Evolutionary conservation across 2,329 filamentous ascomycete genomes (phyloP).

Genomic region (Pestalotiopsis sp.): DNA sequence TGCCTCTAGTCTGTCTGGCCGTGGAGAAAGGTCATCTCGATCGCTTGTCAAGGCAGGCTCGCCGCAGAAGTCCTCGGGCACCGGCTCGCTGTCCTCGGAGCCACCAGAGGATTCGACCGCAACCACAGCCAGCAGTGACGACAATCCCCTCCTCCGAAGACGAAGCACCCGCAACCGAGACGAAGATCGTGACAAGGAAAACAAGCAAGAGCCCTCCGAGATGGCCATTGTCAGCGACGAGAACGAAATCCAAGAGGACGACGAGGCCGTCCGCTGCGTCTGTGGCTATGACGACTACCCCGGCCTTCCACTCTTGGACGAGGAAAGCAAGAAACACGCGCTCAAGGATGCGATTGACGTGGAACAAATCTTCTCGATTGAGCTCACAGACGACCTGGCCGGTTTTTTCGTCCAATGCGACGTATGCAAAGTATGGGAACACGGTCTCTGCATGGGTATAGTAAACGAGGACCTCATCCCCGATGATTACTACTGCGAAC

Average conservation of each 20-base stretch:
- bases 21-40: constrained; percentile 74
- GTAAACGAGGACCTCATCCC: constrained; percentile 91
- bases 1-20: constrained; percentile 76
- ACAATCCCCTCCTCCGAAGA: constrained; percentile 72
- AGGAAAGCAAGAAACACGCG: constrained; percentile 48
- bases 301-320: constrained; percentile 70
- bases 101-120: constrained; percentile 62
- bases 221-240: constrained; percentile 63
- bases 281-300: constrained; percentile 96
- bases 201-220: constrained; percentile 45
- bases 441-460: constrained; percentile 96
- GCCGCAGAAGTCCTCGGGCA: constrained; percentile 74
- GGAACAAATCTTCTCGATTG: constrained; percentile 60
- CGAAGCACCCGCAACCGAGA: constrained; percentile 77
- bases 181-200: constrained; percentile 56
- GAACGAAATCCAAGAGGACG: constrained; percentile 78
- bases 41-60: constrained; percentile 74
- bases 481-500: constrained; percentile 94
- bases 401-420: constrained; percentile 99
- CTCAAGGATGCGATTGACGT: constrained; percentile 60
- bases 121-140: constrained; percentile 45
- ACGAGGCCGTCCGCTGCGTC: constrained; percentile 93
- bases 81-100: constrained; percentile 72
- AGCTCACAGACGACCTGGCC: constrained; percentile 81
- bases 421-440: constrained; percentile 97